Evolutionary conservation across 73 alveolate genomes (phyloP), one percentile per base, ranked within the genome.

Genomic region (Tetrahymena thermophila): DNA sequence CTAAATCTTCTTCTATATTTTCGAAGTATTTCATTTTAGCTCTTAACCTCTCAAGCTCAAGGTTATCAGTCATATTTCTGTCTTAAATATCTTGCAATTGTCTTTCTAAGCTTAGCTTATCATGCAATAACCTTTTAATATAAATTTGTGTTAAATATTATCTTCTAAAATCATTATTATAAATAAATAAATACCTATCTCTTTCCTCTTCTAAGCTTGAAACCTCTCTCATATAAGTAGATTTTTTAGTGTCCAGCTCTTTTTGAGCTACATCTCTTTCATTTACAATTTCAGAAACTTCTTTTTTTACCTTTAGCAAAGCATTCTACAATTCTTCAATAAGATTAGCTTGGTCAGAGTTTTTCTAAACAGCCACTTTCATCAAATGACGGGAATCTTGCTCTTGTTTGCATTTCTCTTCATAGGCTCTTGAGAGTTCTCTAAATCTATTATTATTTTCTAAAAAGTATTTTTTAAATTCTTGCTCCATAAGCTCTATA

Each of bases 241-340:
- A 71, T 25, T 71, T 71, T 31, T 71, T 71, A 71, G 89, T 71
- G 31, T 71, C 89, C 17, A 71, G 40, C 55, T 95, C 97, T 89
- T 44, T 95, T 56, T 89, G 71, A 16, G 95, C 58, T 13, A 85
- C 35, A 89, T 95, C 97, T 89, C 94, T 95, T 10, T 95, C 97
- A 21, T 34, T 35, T 25, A 43, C 83, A 55, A 43, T 50, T 21
- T 95, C 97, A 42, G 71, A 5, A 14, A 95, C 95, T 21, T 95
- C 97, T 57, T 83, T 95, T 58, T 95, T 95, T 17, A 95, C 50
- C 21, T 93, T 93, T 17, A 95, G 38, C 50, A 95, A 89, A 19
- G 95, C 95, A 31, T 43, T 50, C 35, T 95, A 34, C 35, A 95
- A 85, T 55, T 95, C 97, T 17, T 95, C 58, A 34, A 95, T 95